These are phyloP conservation scores for Pharus latifolius DNA, from an alignment of 176 grass and related monocot genomes.

Conservation along the genomic window DNA sequence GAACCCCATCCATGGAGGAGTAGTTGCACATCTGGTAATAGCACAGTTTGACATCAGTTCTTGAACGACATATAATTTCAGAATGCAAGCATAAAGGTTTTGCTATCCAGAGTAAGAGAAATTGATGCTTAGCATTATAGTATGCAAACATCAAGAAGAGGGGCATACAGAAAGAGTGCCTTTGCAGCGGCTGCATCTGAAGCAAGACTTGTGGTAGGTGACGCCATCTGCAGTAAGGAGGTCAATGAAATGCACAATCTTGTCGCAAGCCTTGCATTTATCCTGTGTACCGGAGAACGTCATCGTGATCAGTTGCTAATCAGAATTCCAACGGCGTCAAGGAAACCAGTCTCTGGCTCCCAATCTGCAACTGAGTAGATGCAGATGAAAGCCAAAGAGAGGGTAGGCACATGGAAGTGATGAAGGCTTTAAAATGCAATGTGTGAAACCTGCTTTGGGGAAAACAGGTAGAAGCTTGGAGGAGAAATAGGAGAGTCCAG, in stretches of 20 bases:
- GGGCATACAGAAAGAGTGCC: conserved; percentile 45
- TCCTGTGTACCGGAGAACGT: conserved; percentile 61
- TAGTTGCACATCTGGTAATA: conserved; percentile 52
- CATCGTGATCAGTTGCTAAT: conserved; percentile 25
- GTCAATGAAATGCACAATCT: conserved; percentile 67
- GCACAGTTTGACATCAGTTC: neutral
- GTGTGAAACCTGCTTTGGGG: conserved; percentile 3
- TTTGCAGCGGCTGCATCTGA: conserved; percentile 88
- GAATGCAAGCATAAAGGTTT: neutral
- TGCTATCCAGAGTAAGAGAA: neutral
- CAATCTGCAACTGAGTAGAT: conserved; percentile 13
- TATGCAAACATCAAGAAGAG: neutral
- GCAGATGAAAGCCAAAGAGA: conserved; percentile 32
- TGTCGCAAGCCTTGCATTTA: conserved; percentile 72
- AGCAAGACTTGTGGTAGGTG: conserved; percentile 72
- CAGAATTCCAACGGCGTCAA: conserved; percentile 8
- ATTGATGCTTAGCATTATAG: neutral
- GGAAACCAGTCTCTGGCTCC: conserved; percentile 1
- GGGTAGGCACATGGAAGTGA: neutral
- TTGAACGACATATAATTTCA: neutral
- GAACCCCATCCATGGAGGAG: conserved; percentile 66
- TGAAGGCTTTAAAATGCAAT: conserved; percentile 22
- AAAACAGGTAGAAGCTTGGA: neutral
- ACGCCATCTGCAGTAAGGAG: conserved; percentile 41
- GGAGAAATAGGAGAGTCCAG: conserved; percentile 1